Evolutionary conservation across 345 rosid genomes (phyloP).

Genomic region (Salix caprea): DNA sequence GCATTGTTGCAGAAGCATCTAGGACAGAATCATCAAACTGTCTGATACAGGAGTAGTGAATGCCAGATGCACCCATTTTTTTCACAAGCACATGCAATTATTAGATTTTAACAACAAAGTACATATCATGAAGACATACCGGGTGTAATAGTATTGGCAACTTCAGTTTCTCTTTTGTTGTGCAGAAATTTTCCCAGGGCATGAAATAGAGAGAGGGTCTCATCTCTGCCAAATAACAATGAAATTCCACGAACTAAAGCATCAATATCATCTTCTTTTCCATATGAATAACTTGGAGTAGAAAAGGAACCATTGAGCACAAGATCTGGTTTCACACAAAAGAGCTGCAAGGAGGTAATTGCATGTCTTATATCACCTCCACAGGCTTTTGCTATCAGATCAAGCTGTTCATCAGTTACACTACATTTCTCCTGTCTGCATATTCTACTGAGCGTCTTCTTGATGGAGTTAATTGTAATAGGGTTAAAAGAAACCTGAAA

Average conservation of each 20-base stretch:
- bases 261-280: constrained; percentile 28
- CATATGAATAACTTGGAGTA: constrained; percentile 20
- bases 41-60: neutral
- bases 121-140: constrained; percentile 39
- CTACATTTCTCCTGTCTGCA: constrained; percentile 60
- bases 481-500: constrained; percentile 84
- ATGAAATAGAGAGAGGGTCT: constrained; percentile 80
- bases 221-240: constrained; percentile 65
- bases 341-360: constrained; percentile 78
- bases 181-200: constrained; percentile 96
- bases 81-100: neutral
- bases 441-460: constrained; percentile 68
- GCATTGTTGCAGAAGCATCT: neutral
- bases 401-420: constrained; percentile 58
- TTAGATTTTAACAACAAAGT: neutral
- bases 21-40: constrained; percentile 1
- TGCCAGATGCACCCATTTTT: neutral
- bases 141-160: constrained; percentile 7
- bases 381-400: constrained; percentile 68
- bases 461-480: constrained; percentile 70
- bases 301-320: constrained; percentile 25
- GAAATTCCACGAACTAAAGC: constrained; percentile 39
- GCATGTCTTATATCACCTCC: constrained; percentile 98
- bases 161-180: constrained; percentile 75
- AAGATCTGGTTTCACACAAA: constrained; percentile 46